Base-by-base conservation (phyloP, 2,329 filamentous ascomycete genomes). In the Alternaria atra region DNA sequence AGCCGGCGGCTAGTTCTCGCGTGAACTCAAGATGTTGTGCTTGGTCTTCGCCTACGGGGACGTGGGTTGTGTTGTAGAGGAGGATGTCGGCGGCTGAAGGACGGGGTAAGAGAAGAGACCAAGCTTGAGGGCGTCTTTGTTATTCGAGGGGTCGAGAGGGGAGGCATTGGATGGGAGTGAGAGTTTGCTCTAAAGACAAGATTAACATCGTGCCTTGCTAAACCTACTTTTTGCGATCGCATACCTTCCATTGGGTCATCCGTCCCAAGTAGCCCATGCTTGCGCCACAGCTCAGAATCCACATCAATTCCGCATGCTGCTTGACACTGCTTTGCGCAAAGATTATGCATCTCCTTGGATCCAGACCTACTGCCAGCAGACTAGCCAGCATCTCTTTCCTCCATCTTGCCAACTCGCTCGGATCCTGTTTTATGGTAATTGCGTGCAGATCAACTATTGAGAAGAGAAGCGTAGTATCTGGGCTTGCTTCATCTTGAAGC, bases 241-340 rank as follows among this genome's bases (percentile, higher is more conserved):
- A 39, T 74, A 92, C 93, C 89, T 99, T 99, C 94, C 95, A 99
- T 79, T 98, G 95, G 29, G 95, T 98, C 95, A 99, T 99, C n/a
- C 95, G 86, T 9, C 91, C 91, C n/a, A 99, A 83, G 80, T 97
- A 97, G 39, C 95, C 95, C 79, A 95, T 93, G 5, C 92, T 94
- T 25, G 95, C 92, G 53, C 91, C 91, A 68, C 94, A 97, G 74
- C 92, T 94, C 63, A 99, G 81, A 73, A 98, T 93, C 95, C 95
- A 99, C 91, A 97, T 97, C 65, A 99, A 85, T 79, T 98, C 94
- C 4, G 91, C 83, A 80, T 98, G 95, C 47, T 90, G 89, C 17
- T 89, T 84, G 2, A 94, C 91, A 55, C 87, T 84, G 56, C 90
- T 92, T 79, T 97, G 94, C 73, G 90, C 90, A 77, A 98, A 99